Base-by-base conservation (phyloP, 1,284 basidiomycete genomes). In the Tilletiopsis washingtonensis region DNA sequence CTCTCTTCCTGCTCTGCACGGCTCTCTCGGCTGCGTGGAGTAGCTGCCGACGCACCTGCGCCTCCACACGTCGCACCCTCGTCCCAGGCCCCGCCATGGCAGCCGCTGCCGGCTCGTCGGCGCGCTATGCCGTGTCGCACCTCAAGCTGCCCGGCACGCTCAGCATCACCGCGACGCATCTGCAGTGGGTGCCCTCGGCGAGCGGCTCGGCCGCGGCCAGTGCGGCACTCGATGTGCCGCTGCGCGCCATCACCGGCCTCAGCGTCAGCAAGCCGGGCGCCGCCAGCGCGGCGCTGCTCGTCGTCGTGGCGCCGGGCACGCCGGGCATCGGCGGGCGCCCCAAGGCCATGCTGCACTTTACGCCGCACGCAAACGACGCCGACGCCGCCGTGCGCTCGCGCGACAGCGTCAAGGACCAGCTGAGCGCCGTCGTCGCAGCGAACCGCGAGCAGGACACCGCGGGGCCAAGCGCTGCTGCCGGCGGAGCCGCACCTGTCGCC, bases 91-190 rank as follows among this genome's bases (percentile, higher is more conserved):
- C n/a, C n/a, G n/a, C n/a, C n/a, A n/a, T n/a, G n/a, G n/a, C n/a
- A n/a, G n/a, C n/a, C n/a, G n/a, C n/a, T n/a, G n/a, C n/a, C n/a
- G n/a, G n/a, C n/a, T n/a, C n/a, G n/a, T n/a, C n/a, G n/a, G n/a
- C n/a, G n/a, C n/a, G n/a, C n/a, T n/a, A n/a, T n/a, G 50, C 50
- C 9, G 50, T 42, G n/a, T 29, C 45, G 23, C 25, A 47, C n/a
- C 25, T 23, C 4, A 48, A 52, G 24, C 29, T 52, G 17, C 27
- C 45, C 9, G 50, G 50, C 23, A 52, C 50, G 15, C 38, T 53
- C 40, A 19, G 34, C 41, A 25, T 53, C 20, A 26, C 19, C 37
- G n/a, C 20, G 24, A 27, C 40, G 9, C 26, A 36, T 15, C 29
- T 51, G 21, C 19, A 15, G 15, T 49, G 47, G 47, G 20, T n/a